phyloP scores from a whole-genome alignment of 495 filamentous ascomycete species.

The Zalerion maritima region DNA sequence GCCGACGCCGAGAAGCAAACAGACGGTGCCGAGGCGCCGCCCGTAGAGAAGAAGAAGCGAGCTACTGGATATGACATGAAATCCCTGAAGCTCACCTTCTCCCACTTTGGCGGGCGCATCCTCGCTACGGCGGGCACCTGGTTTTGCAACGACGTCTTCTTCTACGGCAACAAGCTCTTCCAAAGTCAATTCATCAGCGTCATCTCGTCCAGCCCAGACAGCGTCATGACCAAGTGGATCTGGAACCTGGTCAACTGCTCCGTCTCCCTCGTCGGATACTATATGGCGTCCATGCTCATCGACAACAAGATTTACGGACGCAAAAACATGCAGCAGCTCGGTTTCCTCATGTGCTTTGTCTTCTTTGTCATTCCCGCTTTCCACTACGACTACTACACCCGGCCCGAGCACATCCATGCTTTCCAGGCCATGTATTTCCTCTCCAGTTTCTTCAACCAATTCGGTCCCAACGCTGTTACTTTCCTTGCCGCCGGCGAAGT shows the following conservation, averaged over 20 bases:
- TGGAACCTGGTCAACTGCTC: slow-evolving; percentile 80
- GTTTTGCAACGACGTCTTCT: slow-evolving; percentile 92
- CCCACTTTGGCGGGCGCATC: slow-evolving; percentile 66
- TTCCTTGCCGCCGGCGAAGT: slow-evolving; percentile 88
- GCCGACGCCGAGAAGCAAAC: slow-evolving; percentile 56
- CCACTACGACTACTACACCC: slow-evolving; percentile 64
- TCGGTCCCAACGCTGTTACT: slow-evolving; percentile 81
- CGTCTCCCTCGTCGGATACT: slow-evolving; percentile 73
- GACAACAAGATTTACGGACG: slow-evolving; percentile 88
- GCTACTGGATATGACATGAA: slow-evolving; percentile 81
- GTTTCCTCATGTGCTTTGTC: slow-evolving; percentile 76
- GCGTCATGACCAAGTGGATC: slow-evolving; percentile 72
- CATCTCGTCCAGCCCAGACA: slow-evolving; percentile 40
- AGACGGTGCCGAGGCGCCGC: slow-evolving; percentile 55
- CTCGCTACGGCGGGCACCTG: slow-evolving; percentile 73
- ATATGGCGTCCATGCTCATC: slow-evolving; percentile 60
- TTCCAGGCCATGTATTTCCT: slow-evolving; percentile 94
- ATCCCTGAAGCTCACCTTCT: slow-evolving; percentile 60
- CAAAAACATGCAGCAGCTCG: slow-evolving; percentile 82
- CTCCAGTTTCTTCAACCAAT: slow-evolving; percentile 91
- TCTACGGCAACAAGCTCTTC: slow-evolving; percentile 97
- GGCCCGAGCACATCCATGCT: slow-evolving; percentile 44
- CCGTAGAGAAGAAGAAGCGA: slow-evolving; percentile 62
- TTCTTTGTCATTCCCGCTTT: slow-evolving; percentile 78
- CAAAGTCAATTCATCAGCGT: slow-evolving; percentile 72